A percentile compares a stretch with the other conserved stretches of the same genome.
These are phyloP conservation scores for Lagerstroemia speciosa DNA, from an alignment of 345 rosid genomes.

Conservation along the genomic window DNA sequence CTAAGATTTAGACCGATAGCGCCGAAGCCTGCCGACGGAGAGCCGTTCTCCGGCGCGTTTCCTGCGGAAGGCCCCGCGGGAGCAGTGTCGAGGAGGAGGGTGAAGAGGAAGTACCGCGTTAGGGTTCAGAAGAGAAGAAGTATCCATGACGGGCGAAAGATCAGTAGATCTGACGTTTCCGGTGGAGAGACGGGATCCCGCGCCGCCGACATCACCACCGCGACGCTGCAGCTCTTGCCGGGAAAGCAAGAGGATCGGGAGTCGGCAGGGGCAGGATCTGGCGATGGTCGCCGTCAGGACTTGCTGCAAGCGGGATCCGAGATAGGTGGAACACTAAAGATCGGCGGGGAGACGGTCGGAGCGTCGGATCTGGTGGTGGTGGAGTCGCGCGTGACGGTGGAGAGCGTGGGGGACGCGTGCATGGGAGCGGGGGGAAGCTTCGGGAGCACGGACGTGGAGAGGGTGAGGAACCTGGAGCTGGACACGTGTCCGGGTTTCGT, in stretches of 20 bases:
- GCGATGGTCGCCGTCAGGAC: background rate
- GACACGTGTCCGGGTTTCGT: constrained; percentile 71
- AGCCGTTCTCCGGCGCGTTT: constrained; percentile 9
- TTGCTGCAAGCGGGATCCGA: constrained; percentile 1
- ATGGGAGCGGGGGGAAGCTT: constrained; percentile 20
- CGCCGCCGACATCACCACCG: constrained; percentile 6
- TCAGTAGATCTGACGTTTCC: background rate
- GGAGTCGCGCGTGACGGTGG: constrained; percentile 67
- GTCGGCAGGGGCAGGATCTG: background rate
- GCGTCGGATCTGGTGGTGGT: constrained; percentile 12
- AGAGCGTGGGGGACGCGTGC: constrained; percentile 50
- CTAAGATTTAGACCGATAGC: constrained; percentile 85
- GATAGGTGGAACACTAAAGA: constrained; percentile 18
- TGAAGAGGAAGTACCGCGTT: constrained; percentile 57
- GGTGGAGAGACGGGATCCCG: constrained; percentile 11
- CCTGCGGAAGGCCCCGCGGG: constrained; percentile 15
- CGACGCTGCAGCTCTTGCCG: constrained; percentile 54
- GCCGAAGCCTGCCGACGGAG: constrained; percentile 53
- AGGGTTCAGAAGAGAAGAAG: constrained; percentile 37
- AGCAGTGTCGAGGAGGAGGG: constrained; percentile 23
- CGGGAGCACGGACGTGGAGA: constrained; percentile 34
- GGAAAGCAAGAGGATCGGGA: constrained; percentile 20
- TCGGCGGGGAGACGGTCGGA: constrained; percentile 19
- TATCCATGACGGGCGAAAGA: constrained; percentile 15
- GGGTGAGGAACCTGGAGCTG: constrained; percentile 34